Evolutionary conservation across 805 yeast genomes (phyloP).

Genomic region (Monosporozyma servazzii): DNA sequence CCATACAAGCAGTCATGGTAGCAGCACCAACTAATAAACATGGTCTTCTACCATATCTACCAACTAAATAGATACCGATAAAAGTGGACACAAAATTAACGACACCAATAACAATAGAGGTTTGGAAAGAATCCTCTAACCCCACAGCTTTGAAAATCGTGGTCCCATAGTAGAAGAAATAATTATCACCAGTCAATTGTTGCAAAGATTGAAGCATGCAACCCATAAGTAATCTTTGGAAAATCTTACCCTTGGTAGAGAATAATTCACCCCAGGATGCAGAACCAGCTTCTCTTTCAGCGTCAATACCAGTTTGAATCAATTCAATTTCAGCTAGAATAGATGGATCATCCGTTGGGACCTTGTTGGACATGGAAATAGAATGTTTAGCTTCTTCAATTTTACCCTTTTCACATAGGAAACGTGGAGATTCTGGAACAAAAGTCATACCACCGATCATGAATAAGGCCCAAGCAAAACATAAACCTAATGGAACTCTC

Average conservation of each 20-base stretch:
- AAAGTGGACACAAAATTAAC: slow-evolving; percentile 55
- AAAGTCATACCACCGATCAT: slow-evolving; percentile 31
- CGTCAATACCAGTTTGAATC: slow-evolving; percentile 51
- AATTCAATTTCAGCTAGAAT: slow-evolving; percentile 48
- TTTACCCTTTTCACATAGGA: slow-evolving; percentile 44
- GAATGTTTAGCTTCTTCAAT: slow-evolving; percentile 55
- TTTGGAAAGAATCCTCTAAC: slow-evolving; percentile 46
- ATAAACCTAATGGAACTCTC: slow-evolving; percentile 59
- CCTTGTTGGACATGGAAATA: slow-evolving; percentile 45
- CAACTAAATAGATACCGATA: slow-evolving; percentile 42
- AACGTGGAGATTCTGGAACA: slow-evolving; percentile 69
- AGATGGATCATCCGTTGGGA: slow-evolving; percentile 41
- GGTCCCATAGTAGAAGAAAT: slow-evolving; percentile 60
- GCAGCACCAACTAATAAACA: slow-evolving; percentile 39
- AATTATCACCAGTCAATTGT: slow-evolving; percentile 61
- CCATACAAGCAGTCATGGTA: slow-evolving; percentile 39
- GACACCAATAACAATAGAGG: slow-evolving; percentile 50
- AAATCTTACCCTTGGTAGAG: slow-evolving; percentile 28
- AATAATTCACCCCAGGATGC: slow-evolving; percentile 55
- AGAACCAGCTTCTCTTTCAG: slow-evolving; percentile 29
- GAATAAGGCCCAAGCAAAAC: slow-evolving; percentile 36
- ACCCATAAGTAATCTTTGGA: slow-evolving; percentile 47
- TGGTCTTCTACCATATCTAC: slow-evolving; percentile 45
- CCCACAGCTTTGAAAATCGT: slow-evolving; percentile 55
- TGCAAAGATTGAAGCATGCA: slow-evolving; percentile 52